Evolutionary conservation across 257 asterid genomes (phyloP).

Genomic region (Voacanga thouarsii): DNA sequence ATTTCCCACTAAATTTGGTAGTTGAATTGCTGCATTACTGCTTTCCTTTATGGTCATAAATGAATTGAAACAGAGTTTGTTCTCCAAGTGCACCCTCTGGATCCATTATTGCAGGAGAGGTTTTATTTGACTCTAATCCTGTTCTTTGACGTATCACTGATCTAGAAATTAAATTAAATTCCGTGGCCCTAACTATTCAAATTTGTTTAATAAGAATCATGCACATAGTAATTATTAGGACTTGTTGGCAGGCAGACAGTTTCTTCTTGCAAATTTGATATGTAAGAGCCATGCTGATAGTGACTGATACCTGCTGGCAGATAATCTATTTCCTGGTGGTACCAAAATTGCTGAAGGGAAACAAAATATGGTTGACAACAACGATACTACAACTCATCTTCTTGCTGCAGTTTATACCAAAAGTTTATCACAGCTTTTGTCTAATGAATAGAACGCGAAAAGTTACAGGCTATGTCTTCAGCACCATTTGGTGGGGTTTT

Average conservation of each 20-base stretch:
- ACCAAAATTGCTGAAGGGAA: constrained; percentile 21
- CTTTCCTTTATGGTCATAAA: background rate
- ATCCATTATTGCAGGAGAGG: no score
- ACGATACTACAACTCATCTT: constrained; percentile 23
- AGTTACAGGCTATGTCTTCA: constrained; percentile 31
- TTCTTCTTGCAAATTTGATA: background rate
- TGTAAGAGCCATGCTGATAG: background rate
- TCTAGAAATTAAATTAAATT: no score
- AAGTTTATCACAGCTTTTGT: constrained; percentile 28
- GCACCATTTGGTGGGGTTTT: constrained; percentile 40
- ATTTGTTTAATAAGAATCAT: no score
- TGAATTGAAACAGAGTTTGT: no score
- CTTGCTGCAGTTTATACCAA: constrained; percentile 32
- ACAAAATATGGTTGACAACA: constrained; percentile 19
- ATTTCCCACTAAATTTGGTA: no score
- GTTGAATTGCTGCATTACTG: background rate
- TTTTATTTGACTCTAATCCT: no score
- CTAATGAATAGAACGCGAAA: constrained; percentile 22
- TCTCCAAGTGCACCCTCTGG: no score
- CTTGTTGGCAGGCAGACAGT: background rate
- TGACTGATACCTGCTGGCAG: constrained; percentile 21
- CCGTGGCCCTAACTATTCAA: no score
- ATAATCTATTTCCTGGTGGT: constrained; percentile 21
- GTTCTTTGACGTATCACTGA: no score
- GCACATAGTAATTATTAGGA: no score